A percentile compares a stretch with the other conserved stretches of the same genome.
Evolutionary conservation across 2,329 filamentous ascomycete species (phyloP).

Genomic region (Periconia sp.): DNA sequence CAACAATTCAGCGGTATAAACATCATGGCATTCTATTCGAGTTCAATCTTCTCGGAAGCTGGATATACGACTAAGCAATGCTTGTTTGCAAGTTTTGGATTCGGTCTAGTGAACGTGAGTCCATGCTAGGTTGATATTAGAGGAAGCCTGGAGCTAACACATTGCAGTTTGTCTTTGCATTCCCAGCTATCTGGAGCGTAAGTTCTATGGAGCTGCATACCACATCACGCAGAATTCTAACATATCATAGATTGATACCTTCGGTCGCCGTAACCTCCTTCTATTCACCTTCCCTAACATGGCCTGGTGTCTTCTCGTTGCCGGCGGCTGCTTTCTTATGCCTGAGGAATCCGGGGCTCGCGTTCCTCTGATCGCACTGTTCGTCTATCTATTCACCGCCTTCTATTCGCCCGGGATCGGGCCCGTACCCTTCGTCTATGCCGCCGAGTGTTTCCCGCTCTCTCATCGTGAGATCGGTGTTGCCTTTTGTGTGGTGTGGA

Average conservation of each 20-base stretch:
- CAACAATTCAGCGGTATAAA: constrained; percentile 34
- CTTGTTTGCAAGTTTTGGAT: constrained; percentile 47
- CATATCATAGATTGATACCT: constrained; percentile 24
- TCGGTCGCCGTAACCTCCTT: constrained; percentile 46
- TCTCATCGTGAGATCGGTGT: constrained; percentile 30
- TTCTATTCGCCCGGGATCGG: constrained; percentile 39
- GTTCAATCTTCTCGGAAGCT: constrained; percentile 22
- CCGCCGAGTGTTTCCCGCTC: constrained; percentile 19
- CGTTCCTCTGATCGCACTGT: constrained; percentile 20
- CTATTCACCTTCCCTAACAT: constrained; percentile 52
- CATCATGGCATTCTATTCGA: constrained; percentile 24
- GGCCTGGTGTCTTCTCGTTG: constrained; percentile 57
- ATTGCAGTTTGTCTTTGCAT: constrained; percentile 50
- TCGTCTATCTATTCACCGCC: constrained; percentile 22
- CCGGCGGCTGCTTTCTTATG: constrained; percentile 48
- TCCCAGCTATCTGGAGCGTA: constrained; percentile 47
- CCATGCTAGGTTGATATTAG: no score
- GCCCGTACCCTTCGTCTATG: constrained; percentile 22
- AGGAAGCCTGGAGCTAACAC: no score
- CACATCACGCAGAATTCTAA: no score
- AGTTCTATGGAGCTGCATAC: no score
- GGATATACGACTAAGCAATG: constrained; percentile 38
- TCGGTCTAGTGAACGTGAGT: constrained; percentile 50
- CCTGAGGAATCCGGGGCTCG: constrained; percentile 19
- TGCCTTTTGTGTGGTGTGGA: no score